phyloP scores from a whole-genome alignment of 2,329 filamentous ascomycete species.

The Cladosporium sp. region DNA sequence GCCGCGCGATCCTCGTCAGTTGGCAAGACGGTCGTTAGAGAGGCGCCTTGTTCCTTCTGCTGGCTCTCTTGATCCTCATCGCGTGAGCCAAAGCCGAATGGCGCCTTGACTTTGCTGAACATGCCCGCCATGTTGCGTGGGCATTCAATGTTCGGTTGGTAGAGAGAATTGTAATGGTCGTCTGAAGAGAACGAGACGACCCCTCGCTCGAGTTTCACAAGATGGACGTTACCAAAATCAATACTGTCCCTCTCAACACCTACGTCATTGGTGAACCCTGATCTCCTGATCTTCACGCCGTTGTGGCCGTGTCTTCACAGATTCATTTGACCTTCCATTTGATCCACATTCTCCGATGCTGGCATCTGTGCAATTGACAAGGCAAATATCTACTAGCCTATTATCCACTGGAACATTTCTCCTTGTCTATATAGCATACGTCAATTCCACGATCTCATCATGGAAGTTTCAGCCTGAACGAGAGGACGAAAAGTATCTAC shows the following conservation, averaged over 20 bases:
- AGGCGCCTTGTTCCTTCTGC: constrained; percentile 37
- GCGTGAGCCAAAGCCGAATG: constrained; percentile 26
- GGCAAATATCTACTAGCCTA: background rate
- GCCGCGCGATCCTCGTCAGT: constrained; percentile 47
- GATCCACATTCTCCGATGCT: background rate
- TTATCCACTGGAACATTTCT: background rate
- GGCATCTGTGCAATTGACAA: background rate
- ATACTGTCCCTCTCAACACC: background rate
- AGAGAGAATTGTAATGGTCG: background rate
- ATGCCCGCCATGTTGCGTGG: constrained; percentile 29
- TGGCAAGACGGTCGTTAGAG: constrained; percentile 49
- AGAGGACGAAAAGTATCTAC: background rate
- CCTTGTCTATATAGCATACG: background rate
- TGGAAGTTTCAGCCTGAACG: background rate
- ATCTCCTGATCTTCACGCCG: background rate
- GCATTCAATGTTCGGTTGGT: background rate
- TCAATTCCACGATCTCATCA: background rate
- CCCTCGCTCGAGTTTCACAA: constrained; percentile 1
- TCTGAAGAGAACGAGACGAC: background rate
- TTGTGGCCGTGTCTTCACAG: background rate
- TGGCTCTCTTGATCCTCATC: constrained; percentile 21
- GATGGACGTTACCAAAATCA: background rate
- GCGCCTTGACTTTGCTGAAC: constrained; percentile 30
- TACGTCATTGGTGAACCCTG: background rate
- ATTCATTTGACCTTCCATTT: background rate